These are phyloP conservation scores for Chrysoporthe austroafricana DNA, from an alignment of 2,329 filamentous ascomycete genomes.

Conservation along the genomic window DNA sequence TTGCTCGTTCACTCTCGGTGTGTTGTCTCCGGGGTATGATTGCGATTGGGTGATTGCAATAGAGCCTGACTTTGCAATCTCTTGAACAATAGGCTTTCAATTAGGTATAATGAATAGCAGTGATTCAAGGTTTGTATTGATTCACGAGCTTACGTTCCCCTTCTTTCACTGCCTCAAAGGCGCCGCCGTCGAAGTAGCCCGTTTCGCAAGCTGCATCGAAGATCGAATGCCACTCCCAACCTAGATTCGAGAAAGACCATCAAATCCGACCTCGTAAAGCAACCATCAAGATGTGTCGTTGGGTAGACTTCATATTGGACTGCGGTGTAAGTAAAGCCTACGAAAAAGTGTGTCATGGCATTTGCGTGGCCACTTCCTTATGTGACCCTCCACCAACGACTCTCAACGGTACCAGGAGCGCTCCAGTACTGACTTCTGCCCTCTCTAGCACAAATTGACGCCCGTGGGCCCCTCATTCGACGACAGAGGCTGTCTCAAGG, in stretches of 20 bases:
- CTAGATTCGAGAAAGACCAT: neutral
- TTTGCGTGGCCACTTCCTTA: too few relatives aligned
- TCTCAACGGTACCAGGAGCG: too few relatives aligned
- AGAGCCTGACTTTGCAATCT: neutral
- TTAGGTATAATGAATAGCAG: neutral
- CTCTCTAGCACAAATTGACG: neutral
- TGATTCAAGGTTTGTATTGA: neutral
- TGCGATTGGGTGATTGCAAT: neutral
- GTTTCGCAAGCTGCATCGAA: neutral
- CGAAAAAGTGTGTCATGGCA: neutral
- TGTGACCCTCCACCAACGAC: neutral
- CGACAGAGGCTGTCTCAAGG: constrained; percentile 6
- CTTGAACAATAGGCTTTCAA: neutral
- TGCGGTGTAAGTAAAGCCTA: constrained; percentile 18
- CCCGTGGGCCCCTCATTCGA: constrained; percentile 6
- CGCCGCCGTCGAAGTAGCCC: neutral
- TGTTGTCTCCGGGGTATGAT: too few relatives aligned
- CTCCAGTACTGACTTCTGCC: neutral
- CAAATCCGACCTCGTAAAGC: neutral
- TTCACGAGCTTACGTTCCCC: neutral
- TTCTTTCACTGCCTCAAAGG: neutral
- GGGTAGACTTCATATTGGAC: neutral
- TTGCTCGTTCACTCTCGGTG: too few relatives aligned
- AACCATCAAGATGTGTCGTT: constrained; percentile 9
- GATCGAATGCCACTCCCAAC: neutral